Percentiles rank a stretch among this genome's conserved stretches.
Evolutionary conservation across 352 stramenopile species (phyloP).

Genomic region (Globisporangium solare): DNA sequence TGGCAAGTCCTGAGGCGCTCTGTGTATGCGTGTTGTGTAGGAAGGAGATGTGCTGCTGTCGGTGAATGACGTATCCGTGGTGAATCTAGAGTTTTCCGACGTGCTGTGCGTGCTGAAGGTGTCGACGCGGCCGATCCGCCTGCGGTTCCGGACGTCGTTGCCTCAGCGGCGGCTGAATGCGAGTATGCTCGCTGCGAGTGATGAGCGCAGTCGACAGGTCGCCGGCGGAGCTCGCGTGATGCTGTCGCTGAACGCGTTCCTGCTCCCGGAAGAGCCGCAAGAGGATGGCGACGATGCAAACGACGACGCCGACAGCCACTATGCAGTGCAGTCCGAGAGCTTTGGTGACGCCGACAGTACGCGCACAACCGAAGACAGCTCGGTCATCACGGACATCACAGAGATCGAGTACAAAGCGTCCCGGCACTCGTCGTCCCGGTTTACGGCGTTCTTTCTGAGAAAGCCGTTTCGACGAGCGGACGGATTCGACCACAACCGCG

Average conservation of each 20-base stretch:
- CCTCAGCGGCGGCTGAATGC: conserved; percentile 14
- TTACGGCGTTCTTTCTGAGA: conserved; percentile 50
- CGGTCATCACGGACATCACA: conserved; percentile 49
- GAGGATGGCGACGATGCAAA: conserved; percentile 48
- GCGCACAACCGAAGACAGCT: conserved; percentile 69
- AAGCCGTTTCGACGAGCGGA: conserved; percentile 67
- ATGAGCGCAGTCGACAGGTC: no score
- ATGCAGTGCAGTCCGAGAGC: conserved; percentile 68
- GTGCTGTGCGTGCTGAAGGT: conserved; percentile 68
- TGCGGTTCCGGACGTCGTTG: conserved; percentile 45
- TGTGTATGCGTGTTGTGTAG: conserved; percentile 21
- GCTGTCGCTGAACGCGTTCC: conserved; percentile 26
- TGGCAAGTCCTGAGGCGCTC: background rate
- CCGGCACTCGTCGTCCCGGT: conserved; percentile 42
- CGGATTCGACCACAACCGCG: conserved; percentile 35
- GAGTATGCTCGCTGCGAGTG: no score
- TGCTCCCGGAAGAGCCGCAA: conserved; percentile 29
- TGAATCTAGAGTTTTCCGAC: conserved; percentile 57
- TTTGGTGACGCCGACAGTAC: conserved; percentile 74
- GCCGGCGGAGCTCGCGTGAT: background rate
- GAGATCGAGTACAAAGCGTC: conserved; percentile 43
- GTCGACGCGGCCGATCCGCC: conserved; percentile 55
- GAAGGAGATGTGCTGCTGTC: conserved; percentile 68
- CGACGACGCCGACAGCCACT: conserved; percentile 63
- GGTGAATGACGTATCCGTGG: conserved; percentile 65